These are phyloP conservation scores for Scedosporium minutisporum DNA, from an alignment of 2,329 filamentous ascomycete species.

Conservation along the genomic window DNA sequence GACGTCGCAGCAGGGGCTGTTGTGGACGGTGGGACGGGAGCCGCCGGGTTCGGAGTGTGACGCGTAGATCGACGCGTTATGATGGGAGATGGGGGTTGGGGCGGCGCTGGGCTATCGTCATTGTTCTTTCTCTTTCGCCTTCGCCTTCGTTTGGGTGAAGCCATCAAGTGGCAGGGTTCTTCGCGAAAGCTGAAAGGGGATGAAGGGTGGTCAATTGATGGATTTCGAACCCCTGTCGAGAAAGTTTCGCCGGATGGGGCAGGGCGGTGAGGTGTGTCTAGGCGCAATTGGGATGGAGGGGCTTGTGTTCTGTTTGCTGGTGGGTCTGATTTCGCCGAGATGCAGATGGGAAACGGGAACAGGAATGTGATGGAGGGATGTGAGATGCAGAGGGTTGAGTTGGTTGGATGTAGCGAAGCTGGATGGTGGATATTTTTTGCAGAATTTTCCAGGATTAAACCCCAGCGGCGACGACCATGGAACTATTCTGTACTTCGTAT, in stretches of 20 bases:
- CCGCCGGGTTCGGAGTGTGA: conserved; percentile 23
- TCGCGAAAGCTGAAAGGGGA: neutral
- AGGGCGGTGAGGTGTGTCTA: neutral
- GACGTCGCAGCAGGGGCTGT: conserved; percentile 13
- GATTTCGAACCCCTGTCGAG: neutral
- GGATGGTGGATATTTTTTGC: no score
- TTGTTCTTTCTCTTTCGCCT: conserved; percentile 3
- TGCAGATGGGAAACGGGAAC: neutral
- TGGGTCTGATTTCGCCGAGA: neutral
- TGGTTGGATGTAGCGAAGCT: no score
- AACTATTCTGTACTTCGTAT: no score
- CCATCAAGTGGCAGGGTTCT: neutral
- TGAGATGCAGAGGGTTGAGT: no score
- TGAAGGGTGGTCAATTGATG: neutral
- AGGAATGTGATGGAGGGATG: neutral
- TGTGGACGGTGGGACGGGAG: conserved; percentile 19
- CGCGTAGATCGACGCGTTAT: conserved; percentile 17
- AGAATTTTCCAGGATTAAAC: no score
- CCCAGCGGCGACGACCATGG: no score
- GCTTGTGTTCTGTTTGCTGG: neutral
- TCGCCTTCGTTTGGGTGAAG: neutral
- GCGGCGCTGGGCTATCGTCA: neutral
- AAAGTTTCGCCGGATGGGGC: neutral
- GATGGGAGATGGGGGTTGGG: neutral
- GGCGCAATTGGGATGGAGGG: neutral